Base-by-base conservation (phyloP, 495 filamentous ascomycete genomes). In the Cenococcum geophilum region DNA sequence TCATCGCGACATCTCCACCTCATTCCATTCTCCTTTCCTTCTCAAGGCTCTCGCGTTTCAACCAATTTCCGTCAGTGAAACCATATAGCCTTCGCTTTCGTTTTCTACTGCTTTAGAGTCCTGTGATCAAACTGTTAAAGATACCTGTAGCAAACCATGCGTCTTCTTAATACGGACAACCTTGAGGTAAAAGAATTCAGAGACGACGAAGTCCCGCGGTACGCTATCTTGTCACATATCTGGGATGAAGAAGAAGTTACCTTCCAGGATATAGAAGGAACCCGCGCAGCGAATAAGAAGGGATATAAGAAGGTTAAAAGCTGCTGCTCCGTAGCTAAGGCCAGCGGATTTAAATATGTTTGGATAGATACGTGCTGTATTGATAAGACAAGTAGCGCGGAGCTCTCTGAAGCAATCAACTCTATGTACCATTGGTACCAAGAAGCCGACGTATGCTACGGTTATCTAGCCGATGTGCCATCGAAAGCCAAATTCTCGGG, bases 351-450 rank as follows among this genome's bases (percentile, higher is more conserved):
- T 8, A 12, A 50, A 23, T 57, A 45, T 4, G 21, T 53, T 4
- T 53, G 49, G 49, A 53, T 53, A 5, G 63, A 65, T 49, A 65
- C 63, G 5, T 57, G 59, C 53, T 62, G 63, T 27, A 65, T 65
- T 18, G 59, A 65, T 37, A 62, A 65, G 47, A n/a, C 10, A 36
- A 65, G 54, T 50, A 49, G 32, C 35, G 60, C 45, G 12, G 62
- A 65, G 50, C 49, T 53, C 27, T 5, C 49, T 16, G 49, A 23
- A 16, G 49, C 49, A 4, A 53, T 53, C n/a, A 53, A 53, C 14
- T 53, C 49, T 14, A 53, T 53, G 49, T 53, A 25, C 27, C 49
- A 21, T 23, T 53, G 49, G 49, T 53, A 53, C 14, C 4, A 53
- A 16, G 4, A 21, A 5, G 49, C 49, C 1, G 4, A 10, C 14